A percentile compares a stretch with the other conserved stretches of the same genome.
These are phyloP conservation scores for Haplosporangium sp. DNA, from an alignment of 371 early-diverging fungal genomes.

Conservation along the genomic window DNA sequence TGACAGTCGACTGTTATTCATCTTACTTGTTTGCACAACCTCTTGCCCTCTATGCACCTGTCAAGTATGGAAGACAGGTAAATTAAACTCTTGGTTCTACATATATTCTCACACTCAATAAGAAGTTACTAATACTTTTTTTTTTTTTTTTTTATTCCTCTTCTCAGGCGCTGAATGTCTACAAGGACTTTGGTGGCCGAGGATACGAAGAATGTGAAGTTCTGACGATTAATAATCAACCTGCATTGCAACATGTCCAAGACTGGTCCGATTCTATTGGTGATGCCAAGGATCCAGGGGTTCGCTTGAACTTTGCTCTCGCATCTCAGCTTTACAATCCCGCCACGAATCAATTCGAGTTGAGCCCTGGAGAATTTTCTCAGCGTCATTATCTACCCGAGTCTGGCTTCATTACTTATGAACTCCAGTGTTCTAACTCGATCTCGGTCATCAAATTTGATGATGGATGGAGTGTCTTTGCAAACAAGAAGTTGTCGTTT, in stretches of 20 bases:
- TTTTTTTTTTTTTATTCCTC: neutral
- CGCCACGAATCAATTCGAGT: neutral
- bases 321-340: conserved; percentile 16
- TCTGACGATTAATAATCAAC: conserved; percentile 15
- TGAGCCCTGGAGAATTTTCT: conserved; percentile 20
- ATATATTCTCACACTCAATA: no score
- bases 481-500: conserved; percentile 1
- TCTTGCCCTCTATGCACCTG: conserved; percentile 23
- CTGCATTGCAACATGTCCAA: conserved; percentile 7
- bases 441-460: neutral
- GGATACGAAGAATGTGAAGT: conserved; percentile 41
- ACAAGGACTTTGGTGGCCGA: neutral
- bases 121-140: neutral
- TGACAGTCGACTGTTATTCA: conserved; percentile 26
- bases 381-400: conserved; percentile 19
- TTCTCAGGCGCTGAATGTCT: neutral
- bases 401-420: conserved; percentile 8
- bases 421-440: conserved; percentile 16
- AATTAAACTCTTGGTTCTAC: no score
- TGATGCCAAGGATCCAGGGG: conserved; percentile 39
- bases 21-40: conserved; percentile 15
- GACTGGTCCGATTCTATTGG: conserved; percentile 12
- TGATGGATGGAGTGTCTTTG: conserved; percentile 13
- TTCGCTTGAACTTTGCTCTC: conserved; percentile 20
- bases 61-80: conserved; percentile 41